These are phyloP conservation scores for Lactarius hengduanensis DNA, from an alignment of 768 basidiomycete genomes.

Conservation along the genomic window DNA sequence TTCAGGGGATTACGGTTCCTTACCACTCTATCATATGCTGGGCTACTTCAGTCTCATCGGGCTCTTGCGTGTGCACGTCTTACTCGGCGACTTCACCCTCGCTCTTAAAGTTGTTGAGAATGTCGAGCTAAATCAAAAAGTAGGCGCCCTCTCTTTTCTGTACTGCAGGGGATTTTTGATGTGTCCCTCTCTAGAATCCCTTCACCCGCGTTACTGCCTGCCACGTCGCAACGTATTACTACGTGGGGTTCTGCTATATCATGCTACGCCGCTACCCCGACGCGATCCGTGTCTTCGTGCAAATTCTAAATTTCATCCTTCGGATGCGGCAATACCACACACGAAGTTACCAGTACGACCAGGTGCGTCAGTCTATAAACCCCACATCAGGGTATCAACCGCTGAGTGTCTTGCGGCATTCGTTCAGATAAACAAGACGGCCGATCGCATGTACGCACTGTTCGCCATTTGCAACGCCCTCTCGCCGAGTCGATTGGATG, in stretches of 20 bases:
- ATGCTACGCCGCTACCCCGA: slow-evolving; percentile 94
- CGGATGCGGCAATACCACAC: slow-evolving; percentile 97
- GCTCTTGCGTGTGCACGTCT: slow-evolving; percentile 90
- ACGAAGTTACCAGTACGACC: slow-evolving; percentile 93
- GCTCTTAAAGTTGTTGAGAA: slow-evolving; percentile 94
- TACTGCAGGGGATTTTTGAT: slow-evolving; percentile 6
- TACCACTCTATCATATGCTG: slow-evolving; percentile 88
- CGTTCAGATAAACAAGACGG: slow-evolving; percentile 89
- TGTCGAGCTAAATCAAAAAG: slow-evolving; percentile 90
- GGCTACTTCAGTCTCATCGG: slow-evolving; percentile 98
- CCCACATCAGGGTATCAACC: not conserved
- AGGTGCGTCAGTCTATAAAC: slow-evolving; percentile 48
- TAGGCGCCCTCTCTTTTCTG: slow-evolving; percentile 28
- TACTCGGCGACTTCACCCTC: slow-evolving; percentile 93
- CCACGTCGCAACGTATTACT: slow-evolving; percentile 93
- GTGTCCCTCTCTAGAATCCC: slow-evolving; percentile 50
- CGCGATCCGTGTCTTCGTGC: slow-evolving; percentile 90
- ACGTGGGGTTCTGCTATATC: slow-evolving; percentile 96
- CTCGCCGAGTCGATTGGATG: slow-evolving; percentile 89
- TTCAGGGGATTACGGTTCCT: slow-evolving; percentile 87
- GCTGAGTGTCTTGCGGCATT: not conserved
- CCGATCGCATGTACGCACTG: slow-evolving; percentile 96
- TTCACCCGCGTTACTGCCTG: slow-evolving; percentile 95
- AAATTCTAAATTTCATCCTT: slow-evolving; percentile 92
- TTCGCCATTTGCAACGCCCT: slow-evolving; percentile 92